Evolutionary conservation across 257 asterid species (phyloP).

Genomic region (Solanum phureja): DNA sequence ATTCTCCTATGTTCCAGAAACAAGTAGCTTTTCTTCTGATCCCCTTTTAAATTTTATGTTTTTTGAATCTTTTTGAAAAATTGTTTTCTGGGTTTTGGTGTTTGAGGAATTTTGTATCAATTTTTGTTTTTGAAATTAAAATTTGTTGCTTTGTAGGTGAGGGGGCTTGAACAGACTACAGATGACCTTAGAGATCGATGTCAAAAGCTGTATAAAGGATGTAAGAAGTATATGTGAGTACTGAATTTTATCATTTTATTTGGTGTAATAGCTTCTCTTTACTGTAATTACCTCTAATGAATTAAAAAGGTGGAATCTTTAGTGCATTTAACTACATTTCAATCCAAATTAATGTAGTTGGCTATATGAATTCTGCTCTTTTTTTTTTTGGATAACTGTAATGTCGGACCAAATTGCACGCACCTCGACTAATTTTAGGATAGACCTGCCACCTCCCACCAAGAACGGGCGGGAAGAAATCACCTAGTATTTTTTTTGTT

Average conservation of each 20-base stretch:
- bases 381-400: background rate
- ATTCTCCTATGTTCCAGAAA: slow-evolving; percentile 97
- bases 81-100: background rate
- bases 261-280: background rate
- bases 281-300: background rate
- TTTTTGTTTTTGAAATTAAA: background rate
- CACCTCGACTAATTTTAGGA: background rate
- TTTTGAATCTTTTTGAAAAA: background rate
- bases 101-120: background rate
- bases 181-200: slow-evolving; percentile 91
- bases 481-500: background rate
- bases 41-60: background rate
- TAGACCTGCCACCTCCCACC: background rate
- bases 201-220: slow-evolving; percentile 75
- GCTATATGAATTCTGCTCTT: background rate
- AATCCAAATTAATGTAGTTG: background rate
- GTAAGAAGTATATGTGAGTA: slow-evolving; percentile 84
- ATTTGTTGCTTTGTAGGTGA: slow-evolving; percentile 31
- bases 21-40: slow-evolving; percentile 32
- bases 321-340: background rate
- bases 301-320: background rate
- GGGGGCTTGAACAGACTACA: slow-evolving; percentile 67
- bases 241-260: background rate
- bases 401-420: background rate
- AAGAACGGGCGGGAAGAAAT: background rate